These are phyloP conservation scores for Diplodia scrobiculata DNA, from an alignment of 2,329 filamentous ascomycete species.

Conservation along the genomic window DNA sequence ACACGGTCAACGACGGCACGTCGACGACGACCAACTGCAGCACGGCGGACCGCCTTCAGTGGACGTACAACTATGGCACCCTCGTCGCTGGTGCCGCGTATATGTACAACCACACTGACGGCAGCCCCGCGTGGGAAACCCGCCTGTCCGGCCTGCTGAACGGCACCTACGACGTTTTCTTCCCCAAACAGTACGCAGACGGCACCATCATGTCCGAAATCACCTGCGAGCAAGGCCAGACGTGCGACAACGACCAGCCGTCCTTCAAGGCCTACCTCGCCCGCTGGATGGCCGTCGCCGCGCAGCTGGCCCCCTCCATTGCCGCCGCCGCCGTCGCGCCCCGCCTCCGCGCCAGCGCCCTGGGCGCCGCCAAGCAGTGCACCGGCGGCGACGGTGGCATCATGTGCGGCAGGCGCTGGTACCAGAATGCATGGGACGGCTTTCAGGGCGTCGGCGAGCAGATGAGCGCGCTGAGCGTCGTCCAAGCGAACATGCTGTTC, in stretches of 20 bases:
- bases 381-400: constrained; percentile 49
- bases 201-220: constrained; percentile 48
- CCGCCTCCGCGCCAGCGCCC: constrained; percentile 56
- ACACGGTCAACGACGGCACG: constrained; percentile 39
- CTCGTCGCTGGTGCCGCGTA: constrained; percentile 42
- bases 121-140: constrained; percentile 39
- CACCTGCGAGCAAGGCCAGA: constrained; percentile 46
- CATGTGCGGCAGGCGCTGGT: constrained; percentile 51
- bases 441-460: constrained; percentile 58
- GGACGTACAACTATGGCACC: constrained; percentile 46
- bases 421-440: constrained; percentile 48
- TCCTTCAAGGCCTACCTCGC: constrained; percentile 52
- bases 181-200: constrained; percentile 38
- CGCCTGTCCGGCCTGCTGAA: constrained; percentile 41
- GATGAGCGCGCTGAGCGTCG: constrained; percentile 59
- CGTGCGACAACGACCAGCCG: constrained; percentile 51
- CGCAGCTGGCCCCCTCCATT: constrained; percentile 59
- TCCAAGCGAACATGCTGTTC: constrained; percentile 50
- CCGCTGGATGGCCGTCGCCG: constrained; percentile 57
- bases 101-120: constrained; percentile 47
- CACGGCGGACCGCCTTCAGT: constrained; percentile 39
- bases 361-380: constrained; percentile 58
- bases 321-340: constrained; percentile 55
- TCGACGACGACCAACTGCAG: constrained; percentile 34
- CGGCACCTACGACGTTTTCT: constrained; percentile 45